Conservation (phyloP, 2,329 filamentous ascomycete genomes). For the Venturia asperata region DNA sequence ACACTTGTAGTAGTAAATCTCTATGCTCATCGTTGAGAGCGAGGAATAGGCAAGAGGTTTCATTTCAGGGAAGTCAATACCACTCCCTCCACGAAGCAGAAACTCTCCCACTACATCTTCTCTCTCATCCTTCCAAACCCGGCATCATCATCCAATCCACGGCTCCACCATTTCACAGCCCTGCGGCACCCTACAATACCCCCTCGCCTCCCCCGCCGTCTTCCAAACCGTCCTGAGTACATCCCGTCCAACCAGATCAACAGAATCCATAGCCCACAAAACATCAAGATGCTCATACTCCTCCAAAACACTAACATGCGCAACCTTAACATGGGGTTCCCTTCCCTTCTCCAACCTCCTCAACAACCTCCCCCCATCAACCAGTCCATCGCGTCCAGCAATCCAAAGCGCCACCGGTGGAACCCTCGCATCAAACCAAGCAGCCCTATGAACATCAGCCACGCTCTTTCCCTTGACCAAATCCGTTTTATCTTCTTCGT, state of each 20-base stretch:
- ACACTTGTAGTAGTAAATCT: no score
- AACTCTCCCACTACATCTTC: no score
- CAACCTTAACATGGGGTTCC: conserved; percentile 13
- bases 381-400: conserved; percentile 2
- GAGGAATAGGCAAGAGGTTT: no score
- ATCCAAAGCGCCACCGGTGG: conserved; percentile 12
- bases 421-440: conserved; percentile 9
- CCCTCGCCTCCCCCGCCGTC: background rate
- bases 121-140: background rate
- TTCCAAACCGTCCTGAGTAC: conserved; percentile 11
- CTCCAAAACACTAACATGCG: conserved; percentile 6
- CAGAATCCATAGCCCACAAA: conserved; percentile 10
- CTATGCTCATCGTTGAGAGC: no score
- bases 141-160: background rate
- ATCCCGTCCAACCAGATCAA: conserved; percentile 13
- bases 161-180: background rate
- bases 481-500: background rate
- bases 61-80: no score
- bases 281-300: conserved; percentile 17
- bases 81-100: no score
- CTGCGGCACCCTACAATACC: background rate
- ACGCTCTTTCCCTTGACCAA: background rate
- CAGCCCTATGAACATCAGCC: background rate
- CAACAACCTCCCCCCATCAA: conserved; percentile 13
- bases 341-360: conserved; percentile 8